Base-by-base conservation (phyloP, 2,329 filamentous ascomycete species). In the Rachicladosporium sp. region DNA sequence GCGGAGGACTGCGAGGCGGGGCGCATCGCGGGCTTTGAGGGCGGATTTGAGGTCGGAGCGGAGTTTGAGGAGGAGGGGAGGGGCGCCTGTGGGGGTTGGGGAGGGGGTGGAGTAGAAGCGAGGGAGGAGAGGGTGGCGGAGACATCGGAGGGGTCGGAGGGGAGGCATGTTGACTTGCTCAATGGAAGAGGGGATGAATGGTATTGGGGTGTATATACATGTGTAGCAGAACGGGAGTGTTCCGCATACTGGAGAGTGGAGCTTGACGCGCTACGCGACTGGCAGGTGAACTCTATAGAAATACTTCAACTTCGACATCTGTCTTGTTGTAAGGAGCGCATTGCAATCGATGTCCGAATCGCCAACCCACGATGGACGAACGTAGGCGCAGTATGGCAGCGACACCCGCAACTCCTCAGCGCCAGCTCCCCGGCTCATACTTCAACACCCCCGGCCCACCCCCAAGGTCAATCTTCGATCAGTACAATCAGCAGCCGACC, bases 371-470 rank as follows among this genome's bases (percentile, higher is more conserved):
- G 15, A 19, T 19, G 15, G 15, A 19, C 15, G 15, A 19, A 19
- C 15, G 15, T 19, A 19, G 15, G 15, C 15, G 15, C 15, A 19
- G 15, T 19, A 19, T 19, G 15, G 15, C 15, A 19, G 31, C 35
- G 21, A 49, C 50, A 10, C 46, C 46, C 2, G 47, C 50, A 40
- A 84, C 83, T 41, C 83, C 83, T 31, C 71, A 80, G 64, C 77
- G 82, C 52, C 76, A 76, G 45, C 68, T 86, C 35, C 83, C 83
- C 33, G 83, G 83, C 65, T 78, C 79, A 53, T 89, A 80, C 56
- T 64, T 86, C 54, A 76, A 80, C 52, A 89, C 84, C 13, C 83
- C 83, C 35, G 82, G 79, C 41, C 67, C 59, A 10, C 55, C 56
- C 49, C 45, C 52, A 19, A 19, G 15, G 15, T 53, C 54, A 30